Base-by-base conservation (phyloP, 352 stramenopile species). In the Phytophthora citrophthora region DNA sequence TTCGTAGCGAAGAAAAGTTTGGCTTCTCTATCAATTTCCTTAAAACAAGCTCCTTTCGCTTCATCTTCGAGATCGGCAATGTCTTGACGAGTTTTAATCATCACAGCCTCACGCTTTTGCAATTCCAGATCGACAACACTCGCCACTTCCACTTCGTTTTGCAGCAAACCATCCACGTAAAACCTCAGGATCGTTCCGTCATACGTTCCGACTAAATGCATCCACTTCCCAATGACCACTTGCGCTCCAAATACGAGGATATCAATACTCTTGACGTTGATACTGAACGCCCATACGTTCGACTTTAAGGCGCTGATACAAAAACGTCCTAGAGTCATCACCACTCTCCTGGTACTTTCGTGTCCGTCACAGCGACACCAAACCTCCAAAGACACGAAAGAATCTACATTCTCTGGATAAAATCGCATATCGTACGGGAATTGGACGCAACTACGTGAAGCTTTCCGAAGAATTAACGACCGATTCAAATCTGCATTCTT, bases 141-240 rank as follows among this genome's bases (percentile, higher is more conserved):
- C 9, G 88, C 82, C 16, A 89, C 79, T 48, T 93, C 82, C 2
- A 95, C 74, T 59, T 95, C 86, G 32, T 77, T 86, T 26, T 89
- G 74, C 0, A 93, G 53, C 18, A 79, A 81, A 0, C 83, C 79
- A 61, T 97, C 74, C 11, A 97, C 86, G 56, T 88, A 97, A 11
- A 97, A 70, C 11, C 84, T 71, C 34, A 95, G 38, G 29, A 91
- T 84, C 16, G 88, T 96, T 4, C 93, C 92, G 49, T 98, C 91
- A 54, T 90, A 97, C 26, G 88, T 97, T 2, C 83, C 89, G 3
- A 92, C 84, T 11, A 98, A 54, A 66, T 98, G 81, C 23, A 82
- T 90, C 92, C 93, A 98, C 41, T 90, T 79, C 18, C 85, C 61
- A 4, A 88, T 40, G 7, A 84, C 75, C 4, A 95, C 75, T 29